A percentile compares a stretch with the other conserved stretches of the same genome.
These are phyloP conservation scores for Achaetomiella virescens DNA, from an alignment of 495 filamentous ascomycete species.

Conservation along the genomic window DNA sequence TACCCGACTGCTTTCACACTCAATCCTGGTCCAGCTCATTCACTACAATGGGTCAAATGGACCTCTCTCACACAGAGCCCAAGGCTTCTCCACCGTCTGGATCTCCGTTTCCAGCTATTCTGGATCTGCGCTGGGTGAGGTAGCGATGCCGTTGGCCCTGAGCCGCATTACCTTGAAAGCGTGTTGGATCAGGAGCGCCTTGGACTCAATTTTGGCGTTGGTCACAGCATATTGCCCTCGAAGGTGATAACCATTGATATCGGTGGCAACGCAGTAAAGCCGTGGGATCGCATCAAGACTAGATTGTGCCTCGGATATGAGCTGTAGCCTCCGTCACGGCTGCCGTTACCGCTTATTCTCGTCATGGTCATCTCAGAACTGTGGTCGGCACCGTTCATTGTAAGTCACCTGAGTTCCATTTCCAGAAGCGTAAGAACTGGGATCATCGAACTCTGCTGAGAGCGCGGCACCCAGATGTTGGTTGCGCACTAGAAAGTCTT, in stretches of 20 bases:
- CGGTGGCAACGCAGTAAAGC: constrained; percentile 38
- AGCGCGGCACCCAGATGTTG: neutral
- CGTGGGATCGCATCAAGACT: constrained; percentile 45
- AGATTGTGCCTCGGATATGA: constrained; percentile 27
- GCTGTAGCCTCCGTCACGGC: constrained; percentile 22
- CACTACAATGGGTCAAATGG: constrained; percentile 14
- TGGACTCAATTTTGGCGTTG: constrained; percentile 40
- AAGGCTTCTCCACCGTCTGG: constrained; percentile 27
- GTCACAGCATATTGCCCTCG: constrained; percentile 39
- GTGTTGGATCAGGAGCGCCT: constrained; percentile 17
- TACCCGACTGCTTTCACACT: no score
- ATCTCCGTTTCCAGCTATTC: constrained; percentile 20
- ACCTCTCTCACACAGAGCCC: constrained; percentile 40
- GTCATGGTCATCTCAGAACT: constrained; percentile 5
- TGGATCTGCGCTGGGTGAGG: constrained; percentile 26
- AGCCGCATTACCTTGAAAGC: constrained; percentile 6
- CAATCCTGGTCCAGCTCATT: neutral
- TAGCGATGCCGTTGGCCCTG: constrained; percentile 17
- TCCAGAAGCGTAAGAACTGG: neutral
- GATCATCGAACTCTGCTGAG: neutral
- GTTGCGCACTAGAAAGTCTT: neutral
- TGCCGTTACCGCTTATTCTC: constrained; percentile 26
- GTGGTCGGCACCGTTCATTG: no score
- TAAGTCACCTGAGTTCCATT: neutral
- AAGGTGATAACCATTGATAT: constrained; percentile 38